Evolutionary conservation across 2,329 filamentous ascomycete genomes (phyloP), one percentile per base, ranked within the genome.

Genomic region (Ophiognomonia clavigignenti-juglandacearum): DNA sequence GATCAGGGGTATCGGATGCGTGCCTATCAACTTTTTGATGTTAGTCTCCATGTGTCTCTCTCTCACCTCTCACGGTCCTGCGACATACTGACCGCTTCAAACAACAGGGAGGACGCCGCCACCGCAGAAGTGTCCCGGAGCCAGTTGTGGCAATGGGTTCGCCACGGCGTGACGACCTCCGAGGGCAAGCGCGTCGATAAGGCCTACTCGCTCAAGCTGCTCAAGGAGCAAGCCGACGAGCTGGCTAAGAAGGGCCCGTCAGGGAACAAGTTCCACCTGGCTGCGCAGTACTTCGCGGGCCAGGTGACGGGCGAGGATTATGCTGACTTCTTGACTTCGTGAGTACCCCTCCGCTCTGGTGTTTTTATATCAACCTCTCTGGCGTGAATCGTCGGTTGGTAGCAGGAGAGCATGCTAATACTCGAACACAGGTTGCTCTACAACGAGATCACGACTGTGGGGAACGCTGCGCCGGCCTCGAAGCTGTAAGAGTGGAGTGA

Each of bases 221-320:
- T 97, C 58, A 83, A 87, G 66, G 91, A 98, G 76, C 84, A 90
- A 67, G 80, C 90, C 31, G 82, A 90, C 48, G 76, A 84, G 63
- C 75, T 97, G 24, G 76, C 82, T 23, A 67, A 80, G 55, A 87
- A 87, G 66, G 90, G 82, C 2, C 80, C 84, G 42, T 86, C 87
- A 74, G 90, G 90, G 48, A 93, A 96, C 76, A 96, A 96, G 76
- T 96, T 77, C 72, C 82, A 85, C 51, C 78, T 96, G 44, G 93
- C 93, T 1, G 88, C 88, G 1, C 85, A 95, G 69, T 97, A 97
- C 72, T 96, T 97, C 63, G 82, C 88, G 27, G 75, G 81, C 38
- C 93, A 98, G 75, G 86, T 97, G 48, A 97, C 92, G 3, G 93
- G 93, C 47, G 93, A 97, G 75, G 91, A 96, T 57, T 97, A 97